Evolutionary conservation across 176 grass and related monocot genomes (phyloP).

Genomic region (Tuctoria greenei): DNA sequence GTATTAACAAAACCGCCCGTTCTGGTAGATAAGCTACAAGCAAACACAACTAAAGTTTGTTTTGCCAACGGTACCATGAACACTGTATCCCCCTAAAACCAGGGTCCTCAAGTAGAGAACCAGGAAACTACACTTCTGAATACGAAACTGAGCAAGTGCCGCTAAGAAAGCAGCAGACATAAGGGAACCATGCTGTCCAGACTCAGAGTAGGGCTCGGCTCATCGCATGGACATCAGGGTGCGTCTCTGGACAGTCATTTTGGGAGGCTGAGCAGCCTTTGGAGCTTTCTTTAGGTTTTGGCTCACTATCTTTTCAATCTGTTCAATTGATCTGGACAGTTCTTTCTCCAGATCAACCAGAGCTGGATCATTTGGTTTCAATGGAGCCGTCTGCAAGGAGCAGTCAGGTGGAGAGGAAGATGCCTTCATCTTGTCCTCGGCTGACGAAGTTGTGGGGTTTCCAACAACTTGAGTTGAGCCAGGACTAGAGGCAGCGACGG

Average conservation of each 20-base stretch:
- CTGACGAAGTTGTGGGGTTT: slow-evolving; percentile 20
- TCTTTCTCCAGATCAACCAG: slow-evolving; percentile 45
- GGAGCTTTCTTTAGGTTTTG: slow-evolving; percentile 46
- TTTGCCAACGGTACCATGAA: background rate
- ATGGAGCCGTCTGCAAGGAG: slow-evolving; percentile 38
- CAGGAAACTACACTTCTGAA: background rate
- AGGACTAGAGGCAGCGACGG: slow-evolving; percentile 25
- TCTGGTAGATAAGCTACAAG: background rate
- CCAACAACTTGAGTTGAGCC: slow-evolving; percentile 33
- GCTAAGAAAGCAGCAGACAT: slow-evolving; percentile 28
- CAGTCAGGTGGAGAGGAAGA: slow-evolving; percentile 33
- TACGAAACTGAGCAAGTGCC: slow-evolving; percentile 20
- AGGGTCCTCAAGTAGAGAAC: slow-evolving; percentile 54
- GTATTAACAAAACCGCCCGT: background rate
- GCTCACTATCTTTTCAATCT: slow-evolving; percentile 61
- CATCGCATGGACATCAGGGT: slow-evolving; percentile 70
- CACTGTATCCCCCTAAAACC: background rate
- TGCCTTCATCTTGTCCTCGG: slow-evolving; percentile 17
- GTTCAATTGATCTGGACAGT: slow-evolving; percentile 59
- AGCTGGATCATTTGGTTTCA: slow-evolving; percentile 20
- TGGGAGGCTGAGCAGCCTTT: slow-evolving; percentile 48
- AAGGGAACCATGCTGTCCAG: background rate
- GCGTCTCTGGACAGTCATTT: slow-evolving; percentile 41
- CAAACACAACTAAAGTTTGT: background rate
- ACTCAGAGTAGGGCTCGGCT: slow-evolving; percentile 33